These are phyloP conservation scores for Wilcoxina mikolae DNA, from an alignment of 495 filamentous ascomycete genomes.

Conservation along the genomic window DNA sequence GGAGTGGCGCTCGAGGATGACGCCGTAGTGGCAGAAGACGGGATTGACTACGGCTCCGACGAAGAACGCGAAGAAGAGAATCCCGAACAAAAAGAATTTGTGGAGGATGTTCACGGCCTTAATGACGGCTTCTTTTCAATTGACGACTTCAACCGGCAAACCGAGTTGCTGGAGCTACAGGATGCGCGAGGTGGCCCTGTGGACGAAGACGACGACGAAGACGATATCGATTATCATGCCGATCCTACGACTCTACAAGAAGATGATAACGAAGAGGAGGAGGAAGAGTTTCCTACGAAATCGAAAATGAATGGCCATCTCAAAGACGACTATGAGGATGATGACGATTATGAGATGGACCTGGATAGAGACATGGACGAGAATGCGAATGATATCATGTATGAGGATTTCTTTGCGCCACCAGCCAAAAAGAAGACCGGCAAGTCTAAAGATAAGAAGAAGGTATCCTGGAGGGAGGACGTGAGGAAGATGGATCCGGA, in stretches of 20 bases:
- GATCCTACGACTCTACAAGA: conserved; percentile 37
- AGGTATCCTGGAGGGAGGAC: neutral
- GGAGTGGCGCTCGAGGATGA: conserved; percentile 24
- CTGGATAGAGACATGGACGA: conserved; percentile 34
- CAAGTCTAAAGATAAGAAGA: conserved; percentile 15
- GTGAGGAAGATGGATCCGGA: neutral
- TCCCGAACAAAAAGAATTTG: conserved; percentile 27
- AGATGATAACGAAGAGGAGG: conserved; percentile 12
- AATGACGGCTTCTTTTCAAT: conserved; percentile 99
- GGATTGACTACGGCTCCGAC: conserved; percentile 27
- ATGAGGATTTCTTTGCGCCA: conserved; percentile 62
- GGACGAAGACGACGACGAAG: conserved; percentile 43
- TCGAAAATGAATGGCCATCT: neutral
- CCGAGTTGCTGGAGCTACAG: conserved; percentile 69
- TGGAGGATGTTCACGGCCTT: conserved; percentile 47
- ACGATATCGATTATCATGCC: conserved; percentile 52
- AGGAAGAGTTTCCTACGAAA: conserved; percentile 10
- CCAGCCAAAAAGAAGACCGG: conserved; percentile 35
- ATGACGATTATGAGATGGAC: conserved; percentile 39
- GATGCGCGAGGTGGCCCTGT: conserved; percentile 46
- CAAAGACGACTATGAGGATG: conserved; percentile 36
- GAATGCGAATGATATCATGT: conserved; percentile 59
- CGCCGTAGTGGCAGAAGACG: conserved; percentile 38
- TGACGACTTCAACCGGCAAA: conserved; percentile 90
- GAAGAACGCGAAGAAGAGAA: conserved; percentile 31